These are phyloP conservation scores for Penicillium bialowiezense DNA, from an alignment of 495 filamentous ascomycete species.

Conservation along the genomic window DNA sequence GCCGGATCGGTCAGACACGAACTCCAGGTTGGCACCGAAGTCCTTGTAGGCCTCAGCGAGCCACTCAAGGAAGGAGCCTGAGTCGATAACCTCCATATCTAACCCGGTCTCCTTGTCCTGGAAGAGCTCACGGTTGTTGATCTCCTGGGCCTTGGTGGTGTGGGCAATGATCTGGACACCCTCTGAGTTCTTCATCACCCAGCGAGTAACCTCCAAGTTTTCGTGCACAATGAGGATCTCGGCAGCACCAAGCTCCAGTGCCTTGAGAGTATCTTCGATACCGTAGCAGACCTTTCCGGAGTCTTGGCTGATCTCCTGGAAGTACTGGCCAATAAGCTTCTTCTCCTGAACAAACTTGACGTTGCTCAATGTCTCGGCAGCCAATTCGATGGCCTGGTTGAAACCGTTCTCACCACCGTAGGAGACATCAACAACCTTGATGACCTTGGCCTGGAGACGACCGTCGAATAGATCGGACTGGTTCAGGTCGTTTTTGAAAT, in stretches of 20 bases:
- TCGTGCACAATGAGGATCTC: conserved; percentile 97
- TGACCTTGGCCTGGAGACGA: conserved; percentile 88
- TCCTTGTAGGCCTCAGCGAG: conserved; percentile 97
- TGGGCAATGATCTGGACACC: conserved; percentile 73
- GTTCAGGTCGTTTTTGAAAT: conserved; percentile 99
- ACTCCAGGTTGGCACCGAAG: conserved; percentile 94
- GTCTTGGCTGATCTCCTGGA: conserved; percentile 97
- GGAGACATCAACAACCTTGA: conserved; percentile 98
- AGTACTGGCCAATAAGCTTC: conserved; percentile 97
- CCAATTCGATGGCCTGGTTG: conserved; percentile 97
- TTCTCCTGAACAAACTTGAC: conserved; percentile 99
- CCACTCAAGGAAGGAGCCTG: conserved; percentile 94
- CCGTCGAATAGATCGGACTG: conserved; percentile 96
- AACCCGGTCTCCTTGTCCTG: conserved; percentile 91
- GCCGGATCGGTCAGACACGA: conserved; percentile 92
- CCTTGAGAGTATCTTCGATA: conserved; percentile 95
- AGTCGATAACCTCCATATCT: conserved; percentile 90
- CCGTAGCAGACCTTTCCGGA: conserved; percentile 95
- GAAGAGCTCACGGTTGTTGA: conserved; percentile 76
- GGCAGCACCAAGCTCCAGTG: conserved; percentile 91
- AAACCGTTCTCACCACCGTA: conserved; percentile 99
- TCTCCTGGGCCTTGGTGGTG: conserved; percentile 83
- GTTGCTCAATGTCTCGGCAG: conserved; percentile 93
- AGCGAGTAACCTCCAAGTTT: conserved; percentile 91
- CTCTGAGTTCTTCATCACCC: conserved; percentile 74